Evolutionary conservation across 1,139 yeast genomes (phyloP).

Genomic region (Suhomyces taliae): DNA sequence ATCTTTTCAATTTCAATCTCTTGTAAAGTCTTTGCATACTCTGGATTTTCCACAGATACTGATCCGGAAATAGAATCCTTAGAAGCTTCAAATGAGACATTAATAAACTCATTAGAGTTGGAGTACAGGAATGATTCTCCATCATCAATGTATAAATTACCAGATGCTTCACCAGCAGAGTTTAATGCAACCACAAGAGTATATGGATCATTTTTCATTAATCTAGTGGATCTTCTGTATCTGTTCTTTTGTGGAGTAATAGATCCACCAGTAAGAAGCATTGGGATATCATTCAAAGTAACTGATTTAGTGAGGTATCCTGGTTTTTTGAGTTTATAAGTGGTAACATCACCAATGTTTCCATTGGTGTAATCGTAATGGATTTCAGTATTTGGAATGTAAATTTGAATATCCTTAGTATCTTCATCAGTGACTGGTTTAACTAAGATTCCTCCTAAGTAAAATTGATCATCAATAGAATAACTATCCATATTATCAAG

Average conservation of each 20-base stretch:
- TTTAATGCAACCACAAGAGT: slow-evolving; percentile 68
- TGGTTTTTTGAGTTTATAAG: slow-evolving; percentile 13
- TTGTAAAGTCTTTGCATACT: slow-evolving; percentile 21
- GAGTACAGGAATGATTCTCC: slow-evolving; percentile 68
- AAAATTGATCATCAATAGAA: slow-evolving; percentile 80
- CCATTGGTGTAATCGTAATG: slow-evolving; percentile 62
- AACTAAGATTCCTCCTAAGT: slow-evolving; percentile 76
- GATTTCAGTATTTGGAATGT: slow-evolving; percentile 62
- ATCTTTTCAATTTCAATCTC: slow-evolving; percentile 57
- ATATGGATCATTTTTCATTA: slow-evolving; percentile 83
- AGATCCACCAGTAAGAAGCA: slow-evolving; percentile 75
- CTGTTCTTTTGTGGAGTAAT: slow-evolving; percentile 68
- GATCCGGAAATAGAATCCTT: slow-evolving; percentile 11
- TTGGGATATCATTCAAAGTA: slow-evolving; percentile 65
- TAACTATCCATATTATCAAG: slow-evolving; percentile 54
- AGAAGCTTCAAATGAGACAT: slow-evolving; percentile 33
- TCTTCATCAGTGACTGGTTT: slow-evolving; percentile 76
- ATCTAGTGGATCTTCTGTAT: slow-evolving; percentile 73
- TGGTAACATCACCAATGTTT: slow-evolving; percentile 4
- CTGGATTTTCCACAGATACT: slow-evolving; percentile 19
- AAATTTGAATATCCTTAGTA: slow-evolving; percentile 44
- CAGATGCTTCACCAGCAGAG: slow-evolving; percentile 49
- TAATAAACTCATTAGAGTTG: slow-evolving; percentile 46
- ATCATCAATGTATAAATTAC: slow-evolving; percentile 74
- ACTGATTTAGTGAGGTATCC: slow-evolving; percentile 32